phyloP scores from a whole-genome alignment of 345 rosid genomes.

The Citrus trifoliata region DNA sequence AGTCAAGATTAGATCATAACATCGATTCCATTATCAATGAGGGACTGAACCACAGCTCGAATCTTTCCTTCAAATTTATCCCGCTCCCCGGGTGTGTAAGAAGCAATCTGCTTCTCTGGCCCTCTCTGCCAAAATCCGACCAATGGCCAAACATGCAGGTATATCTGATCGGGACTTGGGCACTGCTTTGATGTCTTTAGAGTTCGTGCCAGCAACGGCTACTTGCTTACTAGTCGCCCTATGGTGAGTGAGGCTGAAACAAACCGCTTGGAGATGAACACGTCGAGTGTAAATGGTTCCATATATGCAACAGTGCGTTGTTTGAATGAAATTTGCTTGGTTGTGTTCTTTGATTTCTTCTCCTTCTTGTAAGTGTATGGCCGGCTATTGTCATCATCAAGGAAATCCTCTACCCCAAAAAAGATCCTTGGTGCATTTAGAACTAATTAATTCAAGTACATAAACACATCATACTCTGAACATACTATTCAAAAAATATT shows the following conservation, averaged over 20 bases:
- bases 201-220: slow-evolving; percentile 94
- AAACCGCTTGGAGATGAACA: slow-evolving; percentile 86
- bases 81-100: slow-evolving; percentile 81
- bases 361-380: slow-evolving; percentile 88
- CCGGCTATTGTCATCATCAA: slow-evolving; percentile 83
- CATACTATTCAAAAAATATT: no score
- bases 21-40: slow-evolving; percentile 83
- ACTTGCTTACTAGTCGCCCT: slow-evolving; percentile 91
- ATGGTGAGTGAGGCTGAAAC: slow-evolving; percentile 93
- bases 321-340: slow-evolving; percentile 81
- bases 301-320: slow-evolving; percentile 73
- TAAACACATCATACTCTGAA: not conserved
- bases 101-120: slow-evolving; percentile 86
- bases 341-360: slow-evolving; percentile 76
- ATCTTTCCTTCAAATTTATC: slow-evolving; percentile 97
- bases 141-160: slow-evolving; percentile 83
- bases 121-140: slow-evolving; percentile 71
- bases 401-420: slow-evolving; percentile 91
- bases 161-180: slow-evolving; percentile 79
- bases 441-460: not conserved
- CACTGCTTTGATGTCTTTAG: slow-evolving; percentile 88
- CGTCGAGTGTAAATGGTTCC: slow-evolving; percentile 91
- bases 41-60: slow-evolving; percentile 87
- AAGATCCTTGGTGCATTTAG: slow-evolving; percentile 76
- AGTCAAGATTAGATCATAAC: slow-evolving; percentile 78